phyloP scores from a whole-genome alignment of 2,329 filamentous ascomycete genomes.

The Botrytis fabae region DNA sequence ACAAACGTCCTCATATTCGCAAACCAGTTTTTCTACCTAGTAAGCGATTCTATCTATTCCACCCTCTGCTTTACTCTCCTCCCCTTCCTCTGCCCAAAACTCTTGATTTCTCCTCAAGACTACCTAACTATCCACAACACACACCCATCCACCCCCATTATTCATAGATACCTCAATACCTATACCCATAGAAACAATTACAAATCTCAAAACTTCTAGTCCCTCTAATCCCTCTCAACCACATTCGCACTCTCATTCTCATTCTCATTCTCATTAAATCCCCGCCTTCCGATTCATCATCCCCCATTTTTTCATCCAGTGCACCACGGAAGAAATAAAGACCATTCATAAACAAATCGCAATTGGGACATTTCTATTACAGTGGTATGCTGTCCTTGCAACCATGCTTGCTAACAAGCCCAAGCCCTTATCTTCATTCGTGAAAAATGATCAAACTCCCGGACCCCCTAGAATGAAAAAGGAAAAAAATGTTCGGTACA shows the following conservation, averaged over 20 bases:
- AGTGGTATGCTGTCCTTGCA: constrained; percentile 29
- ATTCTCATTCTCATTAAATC: constrained; percentile 30
- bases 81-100: not conserved
- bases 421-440: constrained; percentile 18
- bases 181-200: constrained; percentile 2
- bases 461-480: constrained; percentile 18
- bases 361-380: constrained; percentile 38
- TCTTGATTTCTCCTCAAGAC: not conserved
- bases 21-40: not conserved
- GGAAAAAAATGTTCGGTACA: constrained; percentile 29
- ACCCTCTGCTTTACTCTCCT: not conserved
- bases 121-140: not conserved
- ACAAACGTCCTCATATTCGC: not conserved
- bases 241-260: constrained; percentile 28
- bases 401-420: constrained; percentile 28
- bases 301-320: constrained; percentile 12
- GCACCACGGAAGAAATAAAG: constrained; percentile 11
- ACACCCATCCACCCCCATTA: not conserved
- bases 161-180: not conserved
- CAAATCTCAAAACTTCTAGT: not conserved
- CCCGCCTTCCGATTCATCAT: not conserved
- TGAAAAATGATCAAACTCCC: constrained; percentile 20
- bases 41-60: not conserved
- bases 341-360: constrained; percentile 22
- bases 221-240: constrained; percentile 12